These are phyloP conservation scores for Blastobotrys americana DNA, from an alignment of 805 yeast genomes.

Conservation along the genomic window DNA sequence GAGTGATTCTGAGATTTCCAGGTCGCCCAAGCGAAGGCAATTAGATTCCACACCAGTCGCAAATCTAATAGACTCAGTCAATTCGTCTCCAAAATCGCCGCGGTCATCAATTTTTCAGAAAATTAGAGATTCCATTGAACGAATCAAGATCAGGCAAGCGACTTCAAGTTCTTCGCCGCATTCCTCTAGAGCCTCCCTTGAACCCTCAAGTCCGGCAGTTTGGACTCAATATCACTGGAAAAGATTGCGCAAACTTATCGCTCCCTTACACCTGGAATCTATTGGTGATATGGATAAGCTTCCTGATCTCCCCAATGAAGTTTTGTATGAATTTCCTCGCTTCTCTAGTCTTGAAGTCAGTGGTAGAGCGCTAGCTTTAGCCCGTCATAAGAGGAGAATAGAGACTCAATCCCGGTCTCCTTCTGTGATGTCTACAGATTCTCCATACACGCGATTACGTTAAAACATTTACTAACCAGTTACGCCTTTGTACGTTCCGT, in stretches of 20 bases:
- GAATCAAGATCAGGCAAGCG: neutral
- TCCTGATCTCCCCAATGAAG: conserved; percentile 9
- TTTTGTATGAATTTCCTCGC: conserved; percentile 5
- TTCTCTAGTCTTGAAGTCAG: conserved; percentile 8
- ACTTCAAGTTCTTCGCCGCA: neutral
- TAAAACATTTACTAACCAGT: too few species aligned
- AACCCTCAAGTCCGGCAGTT: neutral
- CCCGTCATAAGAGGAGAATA: conserved; percentile 3
- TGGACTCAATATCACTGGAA: conserved; percentile 14
- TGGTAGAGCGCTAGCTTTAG: conserved; percentile 14
- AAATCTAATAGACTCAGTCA: neutral
- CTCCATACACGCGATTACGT: too few species aligned
- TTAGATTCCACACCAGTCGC: neutral
- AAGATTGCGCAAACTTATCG: conserved; percentile 2
- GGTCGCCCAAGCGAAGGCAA: neutral
- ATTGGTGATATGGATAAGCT: conserved; percentile 6
- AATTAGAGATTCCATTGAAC: neutral
- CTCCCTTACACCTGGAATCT: conserved; percentile 4
- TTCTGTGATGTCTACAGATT: too few species aligned
- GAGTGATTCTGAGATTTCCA: neutral
- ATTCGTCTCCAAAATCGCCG: neutral
- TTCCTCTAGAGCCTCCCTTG: too few species aligned
- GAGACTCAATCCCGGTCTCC: too few species aligned
- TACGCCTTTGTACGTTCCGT: too few species aligned
- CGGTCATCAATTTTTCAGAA: neutral